Evolutionary conservation across 352 stramenopile species (phyloP), one percentile per base, ranked within the genome.

Genomic region (Globisporangium paddicum): DNA sequence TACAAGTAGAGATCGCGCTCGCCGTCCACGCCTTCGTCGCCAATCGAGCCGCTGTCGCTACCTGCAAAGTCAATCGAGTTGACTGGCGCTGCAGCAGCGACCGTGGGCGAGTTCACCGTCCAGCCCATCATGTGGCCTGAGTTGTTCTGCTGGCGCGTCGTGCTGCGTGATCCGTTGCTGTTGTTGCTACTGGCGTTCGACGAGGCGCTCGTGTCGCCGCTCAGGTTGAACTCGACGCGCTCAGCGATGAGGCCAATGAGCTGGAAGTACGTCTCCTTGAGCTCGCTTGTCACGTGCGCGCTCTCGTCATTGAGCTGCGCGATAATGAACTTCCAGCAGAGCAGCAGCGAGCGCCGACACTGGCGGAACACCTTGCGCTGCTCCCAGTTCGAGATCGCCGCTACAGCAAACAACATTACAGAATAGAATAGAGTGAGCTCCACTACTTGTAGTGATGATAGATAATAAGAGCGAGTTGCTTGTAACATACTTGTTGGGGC

Each of bases 251-350:
- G 64, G 0, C 63, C 66, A 25, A 90, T 70, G 6, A 90, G 54
- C 59, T 87, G 74, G 66, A 83, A 87, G 63, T 86, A 87, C 54
- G 81, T 67, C 44, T 86, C 75, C 23, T 59, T 56, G 19, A 66
- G 67, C 18, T 82, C 78, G 26, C 65, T 69, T 3, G 48, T 59
- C 30, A 82, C 55, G 7, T 69, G 54, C 21, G 37, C 37, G 11
- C 51, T 56, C 23, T 86, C 67, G 47, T 86, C 71, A 48, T 85
- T 82, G 6, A 90, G 62, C 58, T 88, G 80, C 14, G 71, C 68
- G 30, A 88, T 55, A 13, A 86, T 55, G 37, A 80, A 86, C 55
- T 87, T 87, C 80, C 80, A 90, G 50, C 76, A 86, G 2, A 86
- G 60, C 53, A 88, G 37, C 41, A 90, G 76, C 14, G 74, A 72